Evolutionary conservation across 495 filamentous ascomycete genomes (phyloP), one percentile per base, ranked within the genome.

Genomic region (Physcia stellaris): DNA sequence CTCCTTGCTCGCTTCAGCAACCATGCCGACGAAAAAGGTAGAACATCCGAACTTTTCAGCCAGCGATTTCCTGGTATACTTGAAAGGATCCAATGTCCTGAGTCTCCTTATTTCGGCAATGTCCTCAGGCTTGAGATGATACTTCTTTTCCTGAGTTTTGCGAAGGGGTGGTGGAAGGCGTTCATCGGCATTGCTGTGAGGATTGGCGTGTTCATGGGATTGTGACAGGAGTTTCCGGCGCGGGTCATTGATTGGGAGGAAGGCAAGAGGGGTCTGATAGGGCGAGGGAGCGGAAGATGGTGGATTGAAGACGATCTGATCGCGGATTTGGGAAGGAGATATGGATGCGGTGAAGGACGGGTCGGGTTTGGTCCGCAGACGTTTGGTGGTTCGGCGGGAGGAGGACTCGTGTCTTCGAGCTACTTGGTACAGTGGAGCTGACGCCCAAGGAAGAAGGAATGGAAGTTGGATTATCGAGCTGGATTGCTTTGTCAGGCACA

Each of bases 281-380:
- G 86, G 78, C 15, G 75, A 82, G 2, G 92, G 73, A 0, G 74
- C 70, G 23, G 83, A 75, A n/a, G 87, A 79, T 5, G 90, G 90
- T 29, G 90, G 90, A 62, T 95, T 96, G 77, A 80, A 87, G 61
- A 98, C 77, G 56, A 96, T 83, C 48, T 83, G 70, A 46, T 77
- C 66, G 40, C 60, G 50, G 4, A 48, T 19, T 28, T 70, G 58
- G 19, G 62, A 51, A 23, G 48, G 43, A 2, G 50, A 47, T 24
- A 58, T 46, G 7, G 69, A 52, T 15, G 59, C 47, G 37, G 70
- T 63, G 61, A 84, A 88, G 38, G 80, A 79, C 9, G 72, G 65
- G 59, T 86, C 78, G 19, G 79, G 79, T 39, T 78, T 73, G 48
- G 86, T 67, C 43, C 74, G 73, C 43, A 87, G 72, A 10, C 75